Evolutionary conservation across 108 stramenopile genomes (phyloP), one percentile per base, ranked within the genome.

Genomic region (Pseudonitzschia pungens): DNA sequence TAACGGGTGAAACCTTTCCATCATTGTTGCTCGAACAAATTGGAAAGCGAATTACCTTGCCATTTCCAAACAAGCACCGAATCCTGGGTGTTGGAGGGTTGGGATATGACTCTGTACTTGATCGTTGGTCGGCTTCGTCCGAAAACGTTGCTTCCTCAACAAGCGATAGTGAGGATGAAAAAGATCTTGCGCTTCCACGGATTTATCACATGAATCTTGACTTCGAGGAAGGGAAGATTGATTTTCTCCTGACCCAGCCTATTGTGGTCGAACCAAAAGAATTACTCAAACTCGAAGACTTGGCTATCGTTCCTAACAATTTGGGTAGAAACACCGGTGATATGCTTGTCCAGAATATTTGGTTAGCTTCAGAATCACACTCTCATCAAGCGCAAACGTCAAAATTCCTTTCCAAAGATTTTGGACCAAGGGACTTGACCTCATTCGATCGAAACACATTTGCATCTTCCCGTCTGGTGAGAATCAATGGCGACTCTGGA

Each of bases 361-460:
- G 70, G 70, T 27, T 71, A 26, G 70, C 57, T 12, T 71, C 70
- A 7, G 70, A 71, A 41, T 52, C 70, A 42, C 54, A 71, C 42
- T 71, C 70, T 57, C 22, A 58, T 11, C n/a, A 55, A 24, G 31
- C 26, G n/a, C 29, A 58, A 40, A 71, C 70, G 41, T 54, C 51
- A 14, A 57, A 36, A 20, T 71, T 57, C 36, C 36, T 71, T 24
- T 55, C 53, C 42, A 71, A 58, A 31, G 43, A 71, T 33, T 71
- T 71, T 42, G 70, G 70, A 21, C 22, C 70, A n/a, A 52, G 40
- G 1, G 70, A 71, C 59, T 58, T 71, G 24, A 57, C 55, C 22
- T 18, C 55, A 3, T 71, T 57, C 31, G 70, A 71, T 71, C 54
- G 53, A 32, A 36, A 58, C 8, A 40, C 55, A 22, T 71, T 57